Evolutionary conservation across 2,329 filamentous ascomycete species (phyloP).

Genomic region (Neurospora sp.): DNA sequence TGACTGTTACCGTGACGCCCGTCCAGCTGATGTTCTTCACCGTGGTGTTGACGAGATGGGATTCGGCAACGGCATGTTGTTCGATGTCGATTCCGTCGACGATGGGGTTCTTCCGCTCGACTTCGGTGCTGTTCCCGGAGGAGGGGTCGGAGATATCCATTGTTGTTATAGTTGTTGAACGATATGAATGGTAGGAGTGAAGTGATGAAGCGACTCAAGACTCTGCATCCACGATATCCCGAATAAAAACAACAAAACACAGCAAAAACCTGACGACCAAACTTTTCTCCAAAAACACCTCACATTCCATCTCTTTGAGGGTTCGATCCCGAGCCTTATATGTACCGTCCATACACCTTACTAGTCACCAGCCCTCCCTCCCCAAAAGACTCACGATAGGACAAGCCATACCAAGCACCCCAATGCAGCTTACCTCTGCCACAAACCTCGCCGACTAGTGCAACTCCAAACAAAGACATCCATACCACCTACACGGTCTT

Average conservation of each 20-base stretch:
- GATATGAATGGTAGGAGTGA: background rate
- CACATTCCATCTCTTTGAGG: background rate
- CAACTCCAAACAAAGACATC: background rate
- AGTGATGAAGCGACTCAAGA: background rate
- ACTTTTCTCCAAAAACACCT: background rate
- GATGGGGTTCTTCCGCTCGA: slow-evolving; percentile 9
- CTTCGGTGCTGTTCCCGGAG: slow-evolving; percentile 9
- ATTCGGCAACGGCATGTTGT: slow-evolving; percentile 22
- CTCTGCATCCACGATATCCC: background rate
- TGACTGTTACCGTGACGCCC: slow-evolving; percentile 58
- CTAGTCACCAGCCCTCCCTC: too few species aligned
- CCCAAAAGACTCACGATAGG: too few species aligned
- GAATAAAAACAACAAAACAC: background rate
- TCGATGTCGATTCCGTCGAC: slow-evolving; percentile 19
- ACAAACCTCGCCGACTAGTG: background rate
- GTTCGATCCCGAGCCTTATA: background rate
- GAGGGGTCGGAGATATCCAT: slow-evolving; percentile 8
- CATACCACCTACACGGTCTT: background rate
- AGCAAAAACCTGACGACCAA: background rate
- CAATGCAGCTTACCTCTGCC: background rate
- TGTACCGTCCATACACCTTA: background rate
- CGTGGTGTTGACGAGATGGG: slow-evolving; percentile 51
- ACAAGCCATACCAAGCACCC: background rate
- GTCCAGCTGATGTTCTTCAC: slow-evolving; percentile 58
- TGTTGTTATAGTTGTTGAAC: background rate